These are phyloP conservation scores for Colletotrichum eleusines DNA, from an alignment of 2,329 filamentous ascomycete genomes.

Conservation along the genomic window DNA sequence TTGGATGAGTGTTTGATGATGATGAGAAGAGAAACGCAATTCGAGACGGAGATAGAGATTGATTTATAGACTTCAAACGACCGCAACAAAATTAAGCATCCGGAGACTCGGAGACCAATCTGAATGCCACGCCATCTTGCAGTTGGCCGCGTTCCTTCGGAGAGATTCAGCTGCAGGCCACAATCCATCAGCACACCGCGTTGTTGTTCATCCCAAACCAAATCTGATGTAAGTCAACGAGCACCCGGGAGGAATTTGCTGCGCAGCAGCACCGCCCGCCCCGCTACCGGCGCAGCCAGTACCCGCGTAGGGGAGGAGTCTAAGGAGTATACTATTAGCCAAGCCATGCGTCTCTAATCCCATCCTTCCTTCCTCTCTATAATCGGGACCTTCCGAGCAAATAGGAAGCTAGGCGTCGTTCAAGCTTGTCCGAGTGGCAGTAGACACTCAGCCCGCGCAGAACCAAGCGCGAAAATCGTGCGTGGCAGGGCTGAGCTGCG, in stretches of 20 bases:
- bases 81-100: background rate
- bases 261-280: constrained; percentile 4
- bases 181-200: background rate
- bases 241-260: background rate
- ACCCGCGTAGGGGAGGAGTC: background rate
- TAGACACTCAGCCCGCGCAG: background rate
- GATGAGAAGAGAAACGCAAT: constrained; percentile 3
- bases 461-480: constrained; percentile 7
- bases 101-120: background rate
- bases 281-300: background rate
- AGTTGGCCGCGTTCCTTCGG: background rate
- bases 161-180: background rate
- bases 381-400: constrained; percentile 6
- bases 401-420: constrained; percentile 3
- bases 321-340: constrained; percentile 1
- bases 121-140: background rate
- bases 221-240: constrained; percentile 7
- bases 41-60: background rate
- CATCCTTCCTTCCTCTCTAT: background rate
- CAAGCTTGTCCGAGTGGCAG: background rate
- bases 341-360: background rate
- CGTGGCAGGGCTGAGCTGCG: constrained; percentile 22
- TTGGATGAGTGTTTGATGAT: constrained; percentile 20
- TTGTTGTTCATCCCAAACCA: background rate
- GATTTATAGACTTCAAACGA: constrained; percentile 19